These are phyloP conservation scores for Celoporthe dispersa DNA, from an alignment of 2,329 filamentous ascomycete species.

Conservation along the genomic window DNA sequence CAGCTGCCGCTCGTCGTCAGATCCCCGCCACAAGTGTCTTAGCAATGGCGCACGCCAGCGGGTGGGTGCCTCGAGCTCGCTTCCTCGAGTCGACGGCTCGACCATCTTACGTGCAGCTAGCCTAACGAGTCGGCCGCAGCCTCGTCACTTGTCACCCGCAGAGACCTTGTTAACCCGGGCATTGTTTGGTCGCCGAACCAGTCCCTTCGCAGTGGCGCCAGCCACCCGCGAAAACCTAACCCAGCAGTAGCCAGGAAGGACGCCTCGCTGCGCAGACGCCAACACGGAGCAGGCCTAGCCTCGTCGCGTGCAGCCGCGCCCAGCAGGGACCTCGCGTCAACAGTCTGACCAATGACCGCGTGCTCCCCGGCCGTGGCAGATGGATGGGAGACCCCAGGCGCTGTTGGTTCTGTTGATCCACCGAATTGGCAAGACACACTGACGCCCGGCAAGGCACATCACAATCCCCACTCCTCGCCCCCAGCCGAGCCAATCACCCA, in stretches of 20 bases:
- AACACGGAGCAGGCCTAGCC: not conserved
- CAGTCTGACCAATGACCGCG: conserved; percentile 9
- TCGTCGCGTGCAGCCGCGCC: conserved; percentile 19
- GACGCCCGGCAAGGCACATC: not conserved
- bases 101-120: not conserved
- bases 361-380: not conserved
- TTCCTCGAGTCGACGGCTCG: not conserved
- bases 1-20: not conserved
- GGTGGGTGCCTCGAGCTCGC: not conserved
- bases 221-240: conserved; percentile 6
- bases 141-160: conserved; percentile 9
- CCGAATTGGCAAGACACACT: conserved; percentile 3
- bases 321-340: conserved; percentile 20
- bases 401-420: not conserved
- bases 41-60: conserved; percentile 1
- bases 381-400: not conserved
- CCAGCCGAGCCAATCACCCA: conserved; percentile 1
- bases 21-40: not conserved
- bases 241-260: not conserved
- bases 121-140: not conserved
- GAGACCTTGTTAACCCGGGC: not conserved
- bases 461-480: not conserved
- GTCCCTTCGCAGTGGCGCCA: not conserved
- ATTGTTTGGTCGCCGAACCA: not conserved
- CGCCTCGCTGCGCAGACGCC: not conserved